Base-by-base conservation (phyloP, 164 flowering plant species). In the Hamamelis virginiana region DNA sequence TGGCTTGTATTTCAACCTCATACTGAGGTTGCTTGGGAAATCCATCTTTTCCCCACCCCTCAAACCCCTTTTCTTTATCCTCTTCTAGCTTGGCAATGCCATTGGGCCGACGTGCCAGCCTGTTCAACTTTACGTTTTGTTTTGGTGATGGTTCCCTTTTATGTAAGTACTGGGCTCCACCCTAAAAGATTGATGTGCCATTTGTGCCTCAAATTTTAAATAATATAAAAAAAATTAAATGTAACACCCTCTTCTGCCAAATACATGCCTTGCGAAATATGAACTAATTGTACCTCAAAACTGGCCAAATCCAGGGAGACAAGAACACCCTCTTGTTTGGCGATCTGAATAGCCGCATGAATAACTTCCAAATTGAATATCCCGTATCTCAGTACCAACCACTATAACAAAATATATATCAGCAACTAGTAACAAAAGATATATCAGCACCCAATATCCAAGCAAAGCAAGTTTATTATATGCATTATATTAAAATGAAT, bases 291-390 rank as follows among this genome's bases (percentile, higher is more conserved):
- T 83, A 95, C 98, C 98, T 95, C 98, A 81, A 95, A 95, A 76
- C 97, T 95, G 53, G 95, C 97, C 73, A 91, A 89, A 80, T 91
- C 97, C 70, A 91, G 68, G 41, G 97, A 89, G 48, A 91, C 82
- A 69, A 70, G 79, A 69, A 91, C 76, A 27, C 89, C 92, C 76
- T 88, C 94, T 75, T 85, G 81, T 78, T 95, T 95, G 75, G 98
- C 98, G 23, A 91, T 77, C 59, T 43, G 76, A 65, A 95, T 78
- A 56, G 98, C 97, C 3, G 82, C 80, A 61, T 77, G 85, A 68
- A 85, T 91, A 55, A 91, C 72, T 48, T 92, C 96, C 65, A 95
- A 67, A 69, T 87, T 88, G 72, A 80, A 71, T 50, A 79, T 75
- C 11, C 78, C 85, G 72, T 84, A 92, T 75, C 98, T 88, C 78